These are phyloP conservation scores for Glonium stellatum DNA, from an alignment of 495 filamentous ascomycete genomes.

Conservation along the genomic window DNA sequence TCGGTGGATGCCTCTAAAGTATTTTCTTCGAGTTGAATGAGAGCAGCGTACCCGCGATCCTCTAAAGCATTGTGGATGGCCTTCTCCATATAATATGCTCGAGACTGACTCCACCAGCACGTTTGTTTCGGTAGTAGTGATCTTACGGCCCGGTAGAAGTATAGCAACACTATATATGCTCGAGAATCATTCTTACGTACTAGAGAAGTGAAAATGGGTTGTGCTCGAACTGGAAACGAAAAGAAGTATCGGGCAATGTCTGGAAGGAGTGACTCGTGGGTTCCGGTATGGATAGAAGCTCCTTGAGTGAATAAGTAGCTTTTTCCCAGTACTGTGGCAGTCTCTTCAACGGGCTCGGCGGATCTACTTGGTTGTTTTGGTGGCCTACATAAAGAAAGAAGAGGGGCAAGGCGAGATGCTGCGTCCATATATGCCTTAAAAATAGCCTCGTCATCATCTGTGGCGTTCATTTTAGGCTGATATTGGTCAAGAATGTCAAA, in stretches of 20 bases:
- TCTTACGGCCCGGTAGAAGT: neutral
- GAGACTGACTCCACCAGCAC: neutral
- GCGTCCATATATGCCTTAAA: neutral
- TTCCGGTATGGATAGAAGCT: too few species aligned
- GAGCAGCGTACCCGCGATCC: neutral
- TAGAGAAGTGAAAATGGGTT: neutral
- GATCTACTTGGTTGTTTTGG: neutral
- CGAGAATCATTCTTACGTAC: neutral
- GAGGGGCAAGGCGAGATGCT: neutral
- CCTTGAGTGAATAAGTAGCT: too few species aligned
- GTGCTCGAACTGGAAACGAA: neutral
- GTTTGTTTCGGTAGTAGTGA: neutral
- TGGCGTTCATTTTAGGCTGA: neutral
- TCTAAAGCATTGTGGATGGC: neutral
- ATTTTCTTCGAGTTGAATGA: neutral
- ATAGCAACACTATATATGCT: neutral
- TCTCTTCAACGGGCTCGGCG: too few species aligned
- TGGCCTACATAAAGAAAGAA: neutral
- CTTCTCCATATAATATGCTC: slow-evolving; percentile 1
- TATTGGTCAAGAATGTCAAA: neutral
- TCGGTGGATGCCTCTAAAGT: neutral
- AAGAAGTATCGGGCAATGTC: neutral
- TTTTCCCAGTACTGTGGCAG: too few species aligned
- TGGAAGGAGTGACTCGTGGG: neutral
- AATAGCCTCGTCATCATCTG: neutral